phyloP scores from a whole-genome alignment of 2,329 filamentous ascomycete genomes.

The Dothidotthia symphoricarpi region DNA sequence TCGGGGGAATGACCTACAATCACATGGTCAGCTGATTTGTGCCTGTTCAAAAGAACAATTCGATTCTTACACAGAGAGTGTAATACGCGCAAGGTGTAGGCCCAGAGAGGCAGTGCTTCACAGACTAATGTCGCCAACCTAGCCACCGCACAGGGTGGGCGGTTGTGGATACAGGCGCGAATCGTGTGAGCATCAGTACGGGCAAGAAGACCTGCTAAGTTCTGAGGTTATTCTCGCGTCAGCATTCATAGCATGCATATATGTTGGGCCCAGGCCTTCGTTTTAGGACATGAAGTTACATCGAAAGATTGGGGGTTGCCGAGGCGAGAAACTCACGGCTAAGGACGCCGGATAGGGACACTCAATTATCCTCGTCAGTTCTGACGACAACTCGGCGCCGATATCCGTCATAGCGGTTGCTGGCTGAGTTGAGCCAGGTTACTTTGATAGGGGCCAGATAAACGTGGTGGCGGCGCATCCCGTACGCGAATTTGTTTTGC shows the following conservation, averaged over 20 bases:
- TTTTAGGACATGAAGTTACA: slow-evolving; percentile 11
- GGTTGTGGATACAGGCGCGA: slow-evolving; percentile 46
- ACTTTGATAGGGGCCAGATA: slow-evolving; percentile 5
- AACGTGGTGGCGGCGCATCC: slow-evolving; percentile 11
- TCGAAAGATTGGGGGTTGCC: slow-evolving; percentile 7
- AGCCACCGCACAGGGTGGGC: slow-evolving; percentile 51
- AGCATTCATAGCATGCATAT: slow-evolving; percentile 22
- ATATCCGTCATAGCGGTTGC: slow-evolving; percentile 16
- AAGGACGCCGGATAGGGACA: slow-evolving; percentile 53
- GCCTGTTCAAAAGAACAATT: neutral
- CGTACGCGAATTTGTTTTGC: slow-evolving; percentile 13
- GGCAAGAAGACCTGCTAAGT: slow-evolving; percentile 37
- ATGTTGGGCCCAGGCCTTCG: slow-evolving; percentile 20
- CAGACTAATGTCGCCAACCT: slow-evolving; percentile 46
- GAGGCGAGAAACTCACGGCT: slow-evolving; percentile 42
- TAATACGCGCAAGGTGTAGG: slow-evolving; percentile 52
- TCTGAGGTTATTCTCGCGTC: slow-evolving; percentile 30
- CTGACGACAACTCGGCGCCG: slow-evolving; percentile 34
- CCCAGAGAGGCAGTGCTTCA: slow-evolving; percentile 52
- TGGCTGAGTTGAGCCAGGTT: slow-evolving; percentile 5
- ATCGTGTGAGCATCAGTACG: slow-evolving; percentile 40
- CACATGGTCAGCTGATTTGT: slow-evolving; percentile 15
- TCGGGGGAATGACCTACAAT: slow-evolving; percentile 29
- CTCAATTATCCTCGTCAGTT: slow-evolving; percentile 50
- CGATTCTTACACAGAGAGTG: slow-evolving; percentile 47